Base-by-base conservation (phyloP, 2,329 filamentous ascomycete genomes). In the Pezicula neosporulosa region DNA sequence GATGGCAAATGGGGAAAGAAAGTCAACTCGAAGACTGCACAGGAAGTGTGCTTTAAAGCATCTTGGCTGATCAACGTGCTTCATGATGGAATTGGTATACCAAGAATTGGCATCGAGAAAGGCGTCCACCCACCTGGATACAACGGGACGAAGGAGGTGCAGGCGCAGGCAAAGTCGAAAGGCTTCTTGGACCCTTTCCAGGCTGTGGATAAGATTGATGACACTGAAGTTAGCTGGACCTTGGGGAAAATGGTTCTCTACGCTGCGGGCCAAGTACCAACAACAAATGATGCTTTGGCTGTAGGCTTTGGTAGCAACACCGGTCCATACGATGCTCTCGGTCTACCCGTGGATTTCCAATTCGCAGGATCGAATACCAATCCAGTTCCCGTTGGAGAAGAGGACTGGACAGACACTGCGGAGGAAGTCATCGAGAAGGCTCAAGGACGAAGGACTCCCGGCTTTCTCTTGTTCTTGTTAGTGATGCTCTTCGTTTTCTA, bases 41-140 rank as follows among this genome's bases (percentile, higher is more conserved):
- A 87, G 57, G 86, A 96, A 65, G 89, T 96, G 2, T 99, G 94
- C 68, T 99, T 99, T 78, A 99, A 99, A 69, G 92, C 94, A 0
- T 94, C 90, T 5, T 99, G 95, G 94, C 76, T 99, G 42, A 96
- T 99, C 66, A 99, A 95, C 62, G 86, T 99, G 64, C 77, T 99
- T 4, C 93, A 99, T 63, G 90, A 97, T 56, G 94, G 94, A 2
- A 97, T 99, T 58, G 95, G 94, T 1, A 85, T 99, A 47, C 95
- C 95, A 5, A 82, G 92, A 47, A 77, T 94, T 6, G 90, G 89
- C 1, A 71, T 96, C 13, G 93, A 96, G 60, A 74, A 82, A 18
- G 76, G 78, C 0, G 63, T 72, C 4, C 63, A 56, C 38, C 66
- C 70, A 9, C 66, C 68, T 7, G 73, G 72, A 13, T 76, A 82